Conservation (phyloP, 306 rosid species). For the Hylodesmum podocarpum region DNA sequence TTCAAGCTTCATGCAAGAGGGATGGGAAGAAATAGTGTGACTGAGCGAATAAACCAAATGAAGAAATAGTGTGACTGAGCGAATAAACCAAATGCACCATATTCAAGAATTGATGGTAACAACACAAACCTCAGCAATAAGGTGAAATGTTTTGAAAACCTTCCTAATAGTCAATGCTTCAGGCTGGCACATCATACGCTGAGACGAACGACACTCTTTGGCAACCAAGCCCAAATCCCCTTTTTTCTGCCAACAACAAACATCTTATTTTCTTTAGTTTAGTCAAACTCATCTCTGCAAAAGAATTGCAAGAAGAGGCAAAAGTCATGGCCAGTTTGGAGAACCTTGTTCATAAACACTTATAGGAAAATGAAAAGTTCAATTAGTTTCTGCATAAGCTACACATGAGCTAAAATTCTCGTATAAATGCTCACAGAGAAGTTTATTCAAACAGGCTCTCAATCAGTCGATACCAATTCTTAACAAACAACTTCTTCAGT, state of each 20-base stretch:
- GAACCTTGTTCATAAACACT: too few species aligned
- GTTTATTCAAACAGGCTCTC: too few species aligned
- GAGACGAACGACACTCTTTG: conserved; percentile 74
- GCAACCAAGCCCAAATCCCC: conserved; percentile 95
- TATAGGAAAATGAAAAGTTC: too few species aligned
- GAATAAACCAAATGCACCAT: not conserved
- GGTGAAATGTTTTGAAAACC: conserved; percentile 74
- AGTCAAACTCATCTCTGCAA: not conserved
- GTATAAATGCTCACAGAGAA: too few species aligned
- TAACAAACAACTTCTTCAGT: not conserved
- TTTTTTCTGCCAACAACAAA: conserved; percentile 45
- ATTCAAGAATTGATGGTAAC: not conserved
- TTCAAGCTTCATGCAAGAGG: not conserved
- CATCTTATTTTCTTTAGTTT: not conserved
- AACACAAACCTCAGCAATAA: conserved; percentile 88
- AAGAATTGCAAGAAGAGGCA: not conserved
- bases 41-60: too few species aligned
- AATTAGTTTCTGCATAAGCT: too few species aligned
- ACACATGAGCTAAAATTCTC: too few species aligned
- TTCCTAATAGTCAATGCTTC: conserved; percentile 70
- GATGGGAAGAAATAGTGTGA: too few species aligned
- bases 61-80: not conserved
- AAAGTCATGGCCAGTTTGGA: too few species aligned
- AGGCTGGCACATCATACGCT: conserved; percentile 81
- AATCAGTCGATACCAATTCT: not conserved